A percentile compares a stretch with the other conserved stretches of the same genome.
Conservation (phyloP, 176 grass and related monocot species). For the Rhipidocladum racemiflorum region DNA sequence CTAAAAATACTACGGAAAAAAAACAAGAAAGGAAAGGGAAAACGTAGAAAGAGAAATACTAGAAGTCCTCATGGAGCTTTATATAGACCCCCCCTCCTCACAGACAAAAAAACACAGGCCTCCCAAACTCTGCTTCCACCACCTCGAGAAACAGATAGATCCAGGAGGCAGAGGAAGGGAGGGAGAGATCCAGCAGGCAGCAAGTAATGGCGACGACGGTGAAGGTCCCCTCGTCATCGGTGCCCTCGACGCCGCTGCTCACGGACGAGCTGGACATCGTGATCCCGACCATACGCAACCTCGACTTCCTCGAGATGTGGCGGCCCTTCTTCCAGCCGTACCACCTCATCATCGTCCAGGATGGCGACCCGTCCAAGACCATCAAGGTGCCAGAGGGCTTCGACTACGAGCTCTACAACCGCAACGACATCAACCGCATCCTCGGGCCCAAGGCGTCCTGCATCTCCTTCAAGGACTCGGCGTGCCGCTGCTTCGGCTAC, state of each 20-base stretch:
- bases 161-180: neutral
- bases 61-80: neutral
- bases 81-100: constrained; percentile 23
- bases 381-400: constrained; percentile 80
- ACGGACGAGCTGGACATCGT: constrained; percentile 92
- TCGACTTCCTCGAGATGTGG: constrained; percentile 92
- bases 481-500: constrained; percentile 94
- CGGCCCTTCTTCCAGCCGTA: constrained; percentile 84
- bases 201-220: constrained; percentile 51
- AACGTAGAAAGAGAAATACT: neutral
- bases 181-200: neutral
- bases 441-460: constrained; percentile 85
- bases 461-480: constrained; percentile 98
- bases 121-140: neutral
- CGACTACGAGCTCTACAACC: constrained; percentile 98
- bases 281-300: constrained; percentile 85
- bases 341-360: constrained; percentile 95
- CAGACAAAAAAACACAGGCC: neutral
- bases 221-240: constrained; percentile 31
- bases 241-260: constrained; percentile 55
- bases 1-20: neutral
- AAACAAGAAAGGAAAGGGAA: no score
- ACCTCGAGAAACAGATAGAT: neutral
- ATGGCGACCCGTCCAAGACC: constrained; percentile 66
- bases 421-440: constrained; percentile 98